Conservation (phyloP, 78 protist genomes). For the Andalucia godoyi region DNA sequence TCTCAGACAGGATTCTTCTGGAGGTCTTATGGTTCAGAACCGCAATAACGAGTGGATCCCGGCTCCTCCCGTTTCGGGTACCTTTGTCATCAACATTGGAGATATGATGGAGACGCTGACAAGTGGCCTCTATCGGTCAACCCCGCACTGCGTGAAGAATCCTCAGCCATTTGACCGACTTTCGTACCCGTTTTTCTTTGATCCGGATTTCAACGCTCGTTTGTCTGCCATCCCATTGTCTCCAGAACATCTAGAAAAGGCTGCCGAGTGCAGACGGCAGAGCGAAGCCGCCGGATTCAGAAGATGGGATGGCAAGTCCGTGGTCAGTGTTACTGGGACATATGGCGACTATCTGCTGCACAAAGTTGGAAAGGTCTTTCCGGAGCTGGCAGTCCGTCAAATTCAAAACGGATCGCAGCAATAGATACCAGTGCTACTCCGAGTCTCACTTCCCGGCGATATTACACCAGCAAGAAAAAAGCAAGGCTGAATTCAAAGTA, state of each 20-base stretch:
- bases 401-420: too few species aligned
- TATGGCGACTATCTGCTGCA: not conserved
- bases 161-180: conserved; percentile 17
- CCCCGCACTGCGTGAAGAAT: conserved; percentile 43
- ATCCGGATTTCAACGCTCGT: conserved; percentile 19
- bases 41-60: conserved; percentile 25
- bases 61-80: conserved; percentile 28
- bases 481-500: too few species aligned
- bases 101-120: conserved; percentile 51
- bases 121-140: conserved; percentile 36
- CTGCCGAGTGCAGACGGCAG: not conserved
- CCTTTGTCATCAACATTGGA: conserved; percentile 48
- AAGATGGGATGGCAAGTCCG: not conserved
- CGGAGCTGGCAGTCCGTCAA: not conserved
- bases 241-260: not conserved
- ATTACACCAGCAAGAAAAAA: too few species aligned
- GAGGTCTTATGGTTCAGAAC: conserved; percentile 33
- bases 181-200: conserved; percentile 50
- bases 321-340: not conserved
- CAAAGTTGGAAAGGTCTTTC: not conserved
- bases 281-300: not conserved
- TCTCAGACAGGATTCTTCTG: conserved; percentile 31
- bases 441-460: too few species aligned
- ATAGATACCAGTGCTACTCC: too few species aligned
- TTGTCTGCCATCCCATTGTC: not conserved